Percentiles rank a stretch among this genome's conserved stretches.
phyloP scores from a whole-genome alignment of 1,284 basidiomycete species.

The Tausonia pullulans region DNA sequence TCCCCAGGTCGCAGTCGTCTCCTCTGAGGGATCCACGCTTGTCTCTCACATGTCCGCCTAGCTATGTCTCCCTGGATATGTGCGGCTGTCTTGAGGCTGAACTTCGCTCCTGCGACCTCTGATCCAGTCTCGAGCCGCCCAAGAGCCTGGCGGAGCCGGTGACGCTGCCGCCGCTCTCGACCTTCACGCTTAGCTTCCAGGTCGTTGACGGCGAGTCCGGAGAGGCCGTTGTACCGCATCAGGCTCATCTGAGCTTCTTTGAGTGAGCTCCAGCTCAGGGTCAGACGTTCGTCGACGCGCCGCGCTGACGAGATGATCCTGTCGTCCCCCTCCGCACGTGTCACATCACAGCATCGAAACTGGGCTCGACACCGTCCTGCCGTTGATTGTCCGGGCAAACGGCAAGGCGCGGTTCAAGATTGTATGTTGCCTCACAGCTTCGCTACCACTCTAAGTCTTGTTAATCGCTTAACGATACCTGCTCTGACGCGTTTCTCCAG shows the following conservation, averaged over 20 bases:
- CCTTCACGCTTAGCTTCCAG: slow-evolving; percentile 12
- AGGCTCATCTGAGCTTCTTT: slow-evolving; percentile 15
- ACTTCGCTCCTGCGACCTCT: not conserved
- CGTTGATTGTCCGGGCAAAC: slow-evolving; percentile 13
- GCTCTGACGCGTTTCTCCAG: not conserved
- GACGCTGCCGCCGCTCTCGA: slow-evolving; percentile 3
- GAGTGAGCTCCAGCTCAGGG: slow-evolving; percentile 1
- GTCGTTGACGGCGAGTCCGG: slow-evolving; percentile 7
- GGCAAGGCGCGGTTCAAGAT: slow-evolving; percentile 12
- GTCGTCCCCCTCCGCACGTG: not conserved
- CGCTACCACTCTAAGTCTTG: not conserved
- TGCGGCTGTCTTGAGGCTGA: not conserved
- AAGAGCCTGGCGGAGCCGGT: slow-evolving; percentile 5
- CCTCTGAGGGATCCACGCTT: slow-evolving; percentile 11
- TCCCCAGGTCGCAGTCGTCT: slow-evolving; percentile 4
- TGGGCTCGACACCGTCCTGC: slow-evolving; percentile 12
- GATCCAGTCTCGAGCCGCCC: not conserved
- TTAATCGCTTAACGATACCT: not conserved
- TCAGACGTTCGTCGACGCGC: not conserved
- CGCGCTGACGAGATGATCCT: not conserved
- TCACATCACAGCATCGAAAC: slow-evolving; percentile 2
- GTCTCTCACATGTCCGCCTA: not conserved
- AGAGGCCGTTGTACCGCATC: slow-evolving; percentile 9
- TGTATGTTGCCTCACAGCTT: not conserved
- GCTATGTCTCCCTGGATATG: not conserved